Conservation (phyloP, 2,329 filamentous ascomycete genomes). For the Aspergillus texensis region DNA sequence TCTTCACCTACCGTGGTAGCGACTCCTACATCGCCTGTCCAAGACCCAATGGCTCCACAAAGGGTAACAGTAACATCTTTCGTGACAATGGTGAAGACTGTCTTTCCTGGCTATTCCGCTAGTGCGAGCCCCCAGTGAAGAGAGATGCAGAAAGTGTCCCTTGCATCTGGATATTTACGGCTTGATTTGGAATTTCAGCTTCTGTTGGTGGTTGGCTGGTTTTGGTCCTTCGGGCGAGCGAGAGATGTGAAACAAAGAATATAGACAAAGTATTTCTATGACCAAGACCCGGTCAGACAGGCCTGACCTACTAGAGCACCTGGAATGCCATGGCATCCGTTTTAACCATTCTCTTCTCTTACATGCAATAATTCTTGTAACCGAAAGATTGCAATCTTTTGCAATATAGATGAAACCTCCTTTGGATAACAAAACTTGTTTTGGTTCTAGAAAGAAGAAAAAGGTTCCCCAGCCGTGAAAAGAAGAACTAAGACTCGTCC, state of each 20-base stretch:
- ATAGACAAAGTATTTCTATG: background rate
- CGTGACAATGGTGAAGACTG: constrained; percentile 25
- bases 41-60: background rate
- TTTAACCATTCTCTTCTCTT: background rate
- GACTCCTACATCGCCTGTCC: background rate
- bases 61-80: constrained; percentile 30
- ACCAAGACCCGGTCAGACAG: background rate
- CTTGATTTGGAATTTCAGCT: background rate
- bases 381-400: background rate
- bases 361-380: background rate
- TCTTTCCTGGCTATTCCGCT: constrained; percentile 15
- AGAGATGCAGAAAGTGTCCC: background rate
- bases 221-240: background rate
- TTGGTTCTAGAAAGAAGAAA: background rate
- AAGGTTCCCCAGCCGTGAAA: background rate
- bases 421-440: background rate
- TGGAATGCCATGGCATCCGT: background rate
- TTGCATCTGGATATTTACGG: constrained; percentile 11
- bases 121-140: background rate
- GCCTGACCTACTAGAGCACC: background rate
- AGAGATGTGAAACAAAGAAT: background rate
- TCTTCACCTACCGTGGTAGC: background rate
- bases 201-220: background rate
- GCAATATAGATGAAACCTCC: background rate
- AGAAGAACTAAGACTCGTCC: background rate